A percentile compares a stretch with the other conserved stretches of the same genome.
Evolutionary conservation across 306 rosid species (phyloP).

Genomic region (Canavalia gladiata): DNA sequence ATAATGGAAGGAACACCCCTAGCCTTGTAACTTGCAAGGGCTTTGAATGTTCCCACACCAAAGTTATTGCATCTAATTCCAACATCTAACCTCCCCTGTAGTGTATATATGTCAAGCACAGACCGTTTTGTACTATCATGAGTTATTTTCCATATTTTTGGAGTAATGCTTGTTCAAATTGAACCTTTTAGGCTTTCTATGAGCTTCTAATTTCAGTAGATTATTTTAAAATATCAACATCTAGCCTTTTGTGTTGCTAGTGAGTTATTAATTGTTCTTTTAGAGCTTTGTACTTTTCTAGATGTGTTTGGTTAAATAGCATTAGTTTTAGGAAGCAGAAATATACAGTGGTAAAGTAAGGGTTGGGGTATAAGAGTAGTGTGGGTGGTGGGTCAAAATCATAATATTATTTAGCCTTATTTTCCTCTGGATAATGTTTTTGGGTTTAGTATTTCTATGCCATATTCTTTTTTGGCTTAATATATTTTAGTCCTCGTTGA

Average conservation of each 20-base stretch:
- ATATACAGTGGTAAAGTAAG: background rate
- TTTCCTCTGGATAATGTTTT: no score
- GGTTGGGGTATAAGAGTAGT: no score
- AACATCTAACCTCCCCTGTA: background rate
- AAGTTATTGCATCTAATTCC: constrained; percentile 25
- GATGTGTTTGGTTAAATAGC: constrained; percentile 12
- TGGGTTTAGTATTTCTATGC: no score
- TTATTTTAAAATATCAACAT: background rate
- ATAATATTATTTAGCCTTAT: constrained; percentile 1
- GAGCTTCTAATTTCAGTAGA: background rate
- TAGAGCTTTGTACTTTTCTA: background rate
- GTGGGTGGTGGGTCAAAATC: background rate
- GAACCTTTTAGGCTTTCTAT: background rate
- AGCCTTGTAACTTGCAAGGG: constrained; percentile 43
- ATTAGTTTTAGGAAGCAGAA: constrained; percentile 29
- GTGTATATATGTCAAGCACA: background rate
- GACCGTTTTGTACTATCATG: constrained; percentile 34
- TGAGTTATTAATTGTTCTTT: no score
- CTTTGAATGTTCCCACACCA: constrained; percentile 23
- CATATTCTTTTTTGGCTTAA: no score
- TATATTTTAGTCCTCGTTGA: no score
- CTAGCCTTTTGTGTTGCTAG: background rate
- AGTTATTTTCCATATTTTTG: constrained; percentile 44
- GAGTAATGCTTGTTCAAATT: constrained; percentile 27
- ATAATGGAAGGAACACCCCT: constrained; percentile 41